Percentiles rank a stretch among this genome's conserved stretches.
Evolutionary conservation across 352 stramenopile species (phyloP).

Genomic region (Phytopythium sindhum): DNA sequence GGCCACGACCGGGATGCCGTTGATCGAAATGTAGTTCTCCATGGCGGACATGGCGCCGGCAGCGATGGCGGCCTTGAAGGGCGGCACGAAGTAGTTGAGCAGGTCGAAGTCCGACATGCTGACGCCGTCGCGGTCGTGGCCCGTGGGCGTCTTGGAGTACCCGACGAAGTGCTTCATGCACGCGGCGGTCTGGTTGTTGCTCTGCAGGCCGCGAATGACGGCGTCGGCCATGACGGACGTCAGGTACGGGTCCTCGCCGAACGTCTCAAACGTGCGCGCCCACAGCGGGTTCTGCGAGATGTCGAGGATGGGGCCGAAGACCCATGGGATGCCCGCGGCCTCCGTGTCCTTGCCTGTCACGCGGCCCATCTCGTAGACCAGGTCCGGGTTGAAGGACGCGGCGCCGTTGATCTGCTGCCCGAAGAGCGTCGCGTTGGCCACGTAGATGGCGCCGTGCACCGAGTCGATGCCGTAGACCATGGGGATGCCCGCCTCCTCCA

Average conservation of each 20-base stretch:
- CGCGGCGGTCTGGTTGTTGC: conserved; percentile 54
- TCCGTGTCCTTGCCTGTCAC: conserved; percentile 83
- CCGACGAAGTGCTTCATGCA: conserved; percentile 89
- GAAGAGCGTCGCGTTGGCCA: conserved; percentile 77
- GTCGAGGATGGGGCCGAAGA: conserved; percentile 87
- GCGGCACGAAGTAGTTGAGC: conserved; percentile 79
- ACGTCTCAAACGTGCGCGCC: conserved; percentile 90
- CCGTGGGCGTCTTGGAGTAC: conserved; percentile 76
- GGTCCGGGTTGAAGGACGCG: conserved; percentile 83
- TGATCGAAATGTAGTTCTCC: conserved; percentile 92
- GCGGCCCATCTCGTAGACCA: conserved; percentile 63
- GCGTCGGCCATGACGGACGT: conserved; percentile 64
- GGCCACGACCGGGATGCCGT: conserved; percentile 84
- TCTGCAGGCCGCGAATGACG: conserved; percentile 80
- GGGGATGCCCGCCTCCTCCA: conserved; percentile 53
- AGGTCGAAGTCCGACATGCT: conserved; percentile 65
- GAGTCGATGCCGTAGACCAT: conserved; percentile 89
- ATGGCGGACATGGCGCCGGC: conserved; percentile 84
- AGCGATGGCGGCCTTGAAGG: conserved; percentile 68
- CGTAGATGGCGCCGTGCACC: conserved; percentile 90
- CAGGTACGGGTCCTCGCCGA: conserved; percentile 88
- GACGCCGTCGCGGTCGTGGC: conserved; percentile 79
- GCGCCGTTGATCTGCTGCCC: conserved; percentile 88
- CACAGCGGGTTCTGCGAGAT: conserved; percentile 85
- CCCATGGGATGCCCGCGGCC: conserved; percentile 84